phyloP scores from a whole-genome alignment of 257 asterid genomes.

The Solanum lycopersicoides region DNA sequence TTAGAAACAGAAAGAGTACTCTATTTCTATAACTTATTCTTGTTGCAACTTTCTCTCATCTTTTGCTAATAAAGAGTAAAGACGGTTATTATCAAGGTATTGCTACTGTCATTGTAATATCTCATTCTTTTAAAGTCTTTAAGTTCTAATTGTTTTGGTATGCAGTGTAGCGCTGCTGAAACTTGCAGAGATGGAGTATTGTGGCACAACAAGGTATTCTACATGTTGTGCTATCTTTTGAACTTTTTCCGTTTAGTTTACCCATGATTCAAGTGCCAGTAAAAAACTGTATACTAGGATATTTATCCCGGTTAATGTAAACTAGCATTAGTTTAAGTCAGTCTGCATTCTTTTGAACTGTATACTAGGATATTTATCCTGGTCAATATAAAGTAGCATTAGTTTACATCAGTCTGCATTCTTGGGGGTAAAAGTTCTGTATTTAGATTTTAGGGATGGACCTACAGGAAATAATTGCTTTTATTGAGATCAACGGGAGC shows the following conservation, averaged over 20 bases:
- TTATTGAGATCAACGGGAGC: not conserved
- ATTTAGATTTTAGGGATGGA: not conserved
- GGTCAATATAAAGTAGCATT: not conserved
- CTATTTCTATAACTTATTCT: not conserved
- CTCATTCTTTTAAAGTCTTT: not conserved
- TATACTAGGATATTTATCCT: not conserved
- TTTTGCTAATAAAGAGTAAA: not conserved
- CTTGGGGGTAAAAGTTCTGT: not conserved
- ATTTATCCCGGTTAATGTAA: not conserved
- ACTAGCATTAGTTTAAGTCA: not conserved
- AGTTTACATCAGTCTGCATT: not conserved
- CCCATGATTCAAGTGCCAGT: not conserved
- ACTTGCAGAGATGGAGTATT: constrained; percentile 94
- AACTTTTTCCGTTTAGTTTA: not conserved
- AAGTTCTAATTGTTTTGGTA: not conserved
- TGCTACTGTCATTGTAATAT: not conserved
- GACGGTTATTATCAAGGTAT: not conserved
- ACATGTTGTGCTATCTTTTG: not conserved
- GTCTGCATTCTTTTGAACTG: not conserved
- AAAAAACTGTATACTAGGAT: not conserved
- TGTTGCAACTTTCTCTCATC: not conserved
- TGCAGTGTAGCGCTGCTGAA: constrained; percentile 72
- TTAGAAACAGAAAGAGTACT: not conserved
- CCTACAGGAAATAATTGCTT: not conserved
- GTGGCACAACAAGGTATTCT: constrained; percentile 83